Evolutionary conservation across 345 rosid genomes (phyloP).

Genomic region (Gossypium turneri): DNA sequence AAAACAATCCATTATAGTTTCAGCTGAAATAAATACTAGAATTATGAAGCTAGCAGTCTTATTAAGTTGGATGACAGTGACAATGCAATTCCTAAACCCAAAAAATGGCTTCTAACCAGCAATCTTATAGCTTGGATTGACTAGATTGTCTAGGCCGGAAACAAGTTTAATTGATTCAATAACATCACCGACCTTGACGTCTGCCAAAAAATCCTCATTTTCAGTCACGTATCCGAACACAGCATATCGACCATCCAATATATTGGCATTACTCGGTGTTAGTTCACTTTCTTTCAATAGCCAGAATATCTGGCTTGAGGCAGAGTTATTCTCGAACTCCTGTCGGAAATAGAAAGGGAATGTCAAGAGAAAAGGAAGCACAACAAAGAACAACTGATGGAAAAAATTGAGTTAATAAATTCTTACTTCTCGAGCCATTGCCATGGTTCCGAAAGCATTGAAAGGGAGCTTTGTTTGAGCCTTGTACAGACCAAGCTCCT

Average conservation of each 20-base stretch:
- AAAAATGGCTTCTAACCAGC: conserved; percentile 46
- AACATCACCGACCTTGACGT: conserved; percentile 92
- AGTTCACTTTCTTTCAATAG: conserved; percentile 95
- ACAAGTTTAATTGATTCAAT: conserved; percentile 88
- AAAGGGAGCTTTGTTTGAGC: conserved; percentile 97
- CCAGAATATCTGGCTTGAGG: conserved; percentile 96
- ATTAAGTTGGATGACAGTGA: background rate
- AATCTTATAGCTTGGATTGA: conserved; percentile 92
- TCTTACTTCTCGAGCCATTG: conserved; percentile 98
- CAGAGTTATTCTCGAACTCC: conserved; percentile 96
- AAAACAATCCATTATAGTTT: no score
- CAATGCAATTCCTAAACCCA: background rate
- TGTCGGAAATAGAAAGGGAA: conserved; percentile 23
- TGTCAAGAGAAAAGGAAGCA: background rate
- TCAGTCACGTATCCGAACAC: conserved; percentile 90
- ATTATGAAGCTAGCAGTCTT: background rate
- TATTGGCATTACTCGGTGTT: conserved; percentile 93
- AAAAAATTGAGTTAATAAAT: background rate
- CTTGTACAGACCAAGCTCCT: conserved; percentile 97
- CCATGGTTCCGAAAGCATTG: conserved; percentile 99
- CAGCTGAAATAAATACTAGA: no score
- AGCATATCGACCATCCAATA: conserved; percentile 93
- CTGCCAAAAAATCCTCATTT: conserved; percentile 83
- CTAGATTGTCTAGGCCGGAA: conserved; percentile 86
- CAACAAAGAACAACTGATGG: background rate